Percentiles rank a stretch among this genome's conserved stretches.
Evolutionary conservation across 2,329 filamentous ascomycete species (phyloP).

Genomic region (Thelonectria olida): DNA sequence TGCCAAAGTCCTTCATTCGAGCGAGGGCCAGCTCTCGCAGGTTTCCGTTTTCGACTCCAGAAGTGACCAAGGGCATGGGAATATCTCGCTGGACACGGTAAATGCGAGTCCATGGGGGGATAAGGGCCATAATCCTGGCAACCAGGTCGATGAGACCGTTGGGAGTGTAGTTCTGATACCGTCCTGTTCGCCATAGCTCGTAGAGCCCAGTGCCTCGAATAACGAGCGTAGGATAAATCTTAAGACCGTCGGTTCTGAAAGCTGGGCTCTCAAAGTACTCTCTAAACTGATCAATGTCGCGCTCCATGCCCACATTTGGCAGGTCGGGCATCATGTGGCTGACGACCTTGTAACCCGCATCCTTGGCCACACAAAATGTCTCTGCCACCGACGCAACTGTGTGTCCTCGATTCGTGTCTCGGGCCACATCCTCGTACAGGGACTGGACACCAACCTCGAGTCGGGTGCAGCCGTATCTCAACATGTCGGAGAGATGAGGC

Average conservation of each 20-base stretch:
- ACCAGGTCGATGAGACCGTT: constrained; percentile 96
- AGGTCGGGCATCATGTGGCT: constrained; percentile 99
- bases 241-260: constrained; percentile 95
- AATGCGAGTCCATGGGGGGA: constrained; percentile 97
- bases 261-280: constrained; percentile 98
- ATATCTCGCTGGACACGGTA: constrained; percentile 99
- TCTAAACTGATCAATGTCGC: constrained; percentile 94
- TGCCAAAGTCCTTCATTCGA: constrained; percentile 99
- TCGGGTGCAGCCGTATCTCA: constrained; percentile 96
- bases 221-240: constrained; percentile 97
- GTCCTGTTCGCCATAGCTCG: constrained; percentile 94
- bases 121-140: constrained; percentile 91
- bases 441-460: constrained; percentile 96
- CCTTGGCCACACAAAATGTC: constrained; percentile 96
- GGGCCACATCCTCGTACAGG: constrained; percentile 96
- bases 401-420: constrained; percentile 96
- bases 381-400: constrained; percentile 95
- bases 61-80: constrained; percentile 99
- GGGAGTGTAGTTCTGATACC: constrained; percentile 98
- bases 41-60: constrained; percentile 97
- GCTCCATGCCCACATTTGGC: constrained; percentile 98
- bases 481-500: constrained; percentile 94
- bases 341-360: constrained; percentile 98
- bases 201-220: constrained; percentile 97
- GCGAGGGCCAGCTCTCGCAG: constrained; percentile 90